Conservation (phyloP, 768 basidiomycete species). For the Tylopilus felleus region DNA sequence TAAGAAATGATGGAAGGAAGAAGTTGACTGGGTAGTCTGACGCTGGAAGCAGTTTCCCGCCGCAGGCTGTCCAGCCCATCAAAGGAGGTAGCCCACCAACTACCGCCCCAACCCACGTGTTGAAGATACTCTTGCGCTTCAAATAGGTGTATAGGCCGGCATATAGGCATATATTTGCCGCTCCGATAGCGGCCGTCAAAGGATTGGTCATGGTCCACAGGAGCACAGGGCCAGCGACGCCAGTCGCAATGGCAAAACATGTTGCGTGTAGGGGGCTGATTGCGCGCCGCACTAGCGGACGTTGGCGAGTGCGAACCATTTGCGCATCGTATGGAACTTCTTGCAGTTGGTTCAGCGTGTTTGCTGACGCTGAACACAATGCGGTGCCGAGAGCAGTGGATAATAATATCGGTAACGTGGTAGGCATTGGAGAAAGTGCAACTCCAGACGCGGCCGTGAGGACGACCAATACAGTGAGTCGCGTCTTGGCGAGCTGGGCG, state of each 20-base stretch:
- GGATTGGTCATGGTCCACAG: conserved; percentile 85
- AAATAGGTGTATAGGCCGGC: conserved; percentile 90
- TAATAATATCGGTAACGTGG: conserved; percentile 79
- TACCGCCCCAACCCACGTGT: conserved; percentile 93
- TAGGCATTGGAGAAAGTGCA: conserved; percentile 85
- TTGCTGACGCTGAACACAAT: conserved; percentile 90
- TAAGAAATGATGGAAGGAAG: conserved; percentile 61
- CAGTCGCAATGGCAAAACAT: conserved; percentile 73
- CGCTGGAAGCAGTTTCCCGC: conserved; percentile 71
- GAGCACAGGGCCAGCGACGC: conserved; percentile 72
- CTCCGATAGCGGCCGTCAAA: conserved; percentile 78
- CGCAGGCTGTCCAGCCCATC: conserved; percentile 98
- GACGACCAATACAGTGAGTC: conserved; percentile 79
- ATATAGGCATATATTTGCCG: conserved; percentile 83
- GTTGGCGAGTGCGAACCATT: conserved; percentile 84
- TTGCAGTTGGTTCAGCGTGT: conserved; percentile 91
- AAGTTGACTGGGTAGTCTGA: conserved; percentile 52
- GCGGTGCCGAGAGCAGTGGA: conserved; percentile 87
- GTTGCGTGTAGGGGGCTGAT: conserved; percentile 83
- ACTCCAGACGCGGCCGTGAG: conserved; percentile 91
- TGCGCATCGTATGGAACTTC: conserved; percentile 97
- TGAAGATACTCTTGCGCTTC: conserved; percentile 76
- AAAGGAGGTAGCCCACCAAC: conserved; percentile 92
- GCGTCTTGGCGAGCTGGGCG: conserved; percentile 77
- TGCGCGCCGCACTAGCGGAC: conserved; percentile 84